Evolutionary conservation across 345 rosid genomes (phyloP), one percentile per base, ranked within the genome.

Genomic region (Rhizophora mangle): DNA sequence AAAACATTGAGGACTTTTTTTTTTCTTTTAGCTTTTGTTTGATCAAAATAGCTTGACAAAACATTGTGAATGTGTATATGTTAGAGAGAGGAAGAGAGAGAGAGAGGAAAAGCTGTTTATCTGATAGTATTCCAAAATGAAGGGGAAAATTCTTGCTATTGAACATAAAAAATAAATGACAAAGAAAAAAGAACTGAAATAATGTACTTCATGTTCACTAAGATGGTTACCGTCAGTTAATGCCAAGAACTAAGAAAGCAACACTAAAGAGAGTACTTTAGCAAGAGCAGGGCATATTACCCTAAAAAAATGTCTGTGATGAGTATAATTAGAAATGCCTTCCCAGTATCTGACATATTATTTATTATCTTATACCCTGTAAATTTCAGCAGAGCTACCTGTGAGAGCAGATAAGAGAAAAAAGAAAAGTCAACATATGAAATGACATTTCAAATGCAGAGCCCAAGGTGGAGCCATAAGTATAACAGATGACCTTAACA

Each of bases 331-430:
- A 88, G 83, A 76, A 94, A 86, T 62, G 98, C 98, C 78, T 89
- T 91, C 77, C 96, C 97, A 20, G 90, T 80, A 82, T 91, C 97
- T 13, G 97, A 86, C 46, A 89, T 72, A 81, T 89, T 94, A 79
- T 82, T 88, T 74, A 94, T 32, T 70, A 94, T 75, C 75, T 94
- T 91, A 74, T 87, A 87, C 65, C 98, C 97, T 1, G 98, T 82
- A 86, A 94, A 94, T 72, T 91, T 94, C 84, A 94, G 82, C 88
- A 94, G 84, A 65, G 97, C 90, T 78, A 87, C 95, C 97, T 91
- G 95, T 80, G 77, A 65, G 70, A 71, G 49, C 46, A 18, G 63
- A 32, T 63, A 65, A 64, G 62, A 53, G 5, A 64, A 62, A 63
- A 21, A 60, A 66, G 37, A 39, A 60, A 62, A 9, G 29, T 49